These are phyloP conservation scores for Favolaschia claudopus DNA, from an alignment of 768 basidiomycete species.

Conservation along the genomic window DNA sequence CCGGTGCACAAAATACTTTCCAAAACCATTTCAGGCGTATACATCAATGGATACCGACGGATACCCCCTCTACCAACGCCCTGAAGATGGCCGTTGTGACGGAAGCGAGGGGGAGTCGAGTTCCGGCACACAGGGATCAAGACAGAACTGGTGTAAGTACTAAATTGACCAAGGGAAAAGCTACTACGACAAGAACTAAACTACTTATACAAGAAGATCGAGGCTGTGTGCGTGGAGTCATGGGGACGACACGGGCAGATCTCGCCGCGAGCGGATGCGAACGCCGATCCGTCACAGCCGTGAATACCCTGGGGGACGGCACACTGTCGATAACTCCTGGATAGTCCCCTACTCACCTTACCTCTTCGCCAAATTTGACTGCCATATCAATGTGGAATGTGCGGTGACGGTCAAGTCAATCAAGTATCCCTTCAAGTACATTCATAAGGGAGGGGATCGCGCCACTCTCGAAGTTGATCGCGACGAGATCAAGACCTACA, in stretches of 20 bases:
- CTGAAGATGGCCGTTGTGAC: constrained; percentile 10
- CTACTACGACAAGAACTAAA: too few relatives aligned
- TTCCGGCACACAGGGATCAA: too few relatives aligned
- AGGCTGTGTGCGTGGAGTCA: too few relatives aligned
- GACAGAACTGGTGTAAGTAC: too few relatives aligned
- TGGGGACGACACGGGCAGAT: too few relatives aligned
- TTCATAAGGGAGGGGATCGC: constrained; percentile 8
- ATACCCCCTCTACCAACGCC: constrained; percentile 43
- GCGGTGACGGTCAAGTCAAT: constrained; percentile 35
- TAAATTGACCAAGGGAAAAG: too few relatives aligned
- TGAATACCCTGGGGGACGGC: too few relatives aligned
- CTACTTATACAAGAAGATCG: too few relatives aligned
- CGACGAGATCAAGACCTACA: constrained; percentile 25
- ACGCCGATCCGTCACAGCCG: too few relatives aligned
- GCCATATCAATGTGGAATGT: constrained; percentile 50
- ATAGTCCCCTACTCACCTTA: constrained; percentile 45
- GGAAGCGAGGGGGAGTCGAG: constrained; percentile 2
- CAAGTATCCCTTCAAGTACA: constrained; percentile 23
- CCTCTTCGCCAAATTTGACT: too few relatives aligned
- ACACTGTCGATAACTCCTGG: constrained; percentile 34
- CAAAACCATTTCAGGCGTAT: constrained; percentile 37
- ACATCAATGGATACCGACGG: constrained; percentile 43
- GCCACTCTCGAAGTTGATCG: neutral
- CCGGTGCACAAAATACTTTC: constrained; percentile 46
- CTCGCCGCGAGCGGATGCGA: too few relatives aligned